A percentile compares a stretch with the other conserved stretches of the same genome.
These are phyloP conservation scores for Microcyclospora tardicrescens DNA, from an alignment of 2,329 filamentous ascomycete genomes.

Conservation along the genomic window DNA sequence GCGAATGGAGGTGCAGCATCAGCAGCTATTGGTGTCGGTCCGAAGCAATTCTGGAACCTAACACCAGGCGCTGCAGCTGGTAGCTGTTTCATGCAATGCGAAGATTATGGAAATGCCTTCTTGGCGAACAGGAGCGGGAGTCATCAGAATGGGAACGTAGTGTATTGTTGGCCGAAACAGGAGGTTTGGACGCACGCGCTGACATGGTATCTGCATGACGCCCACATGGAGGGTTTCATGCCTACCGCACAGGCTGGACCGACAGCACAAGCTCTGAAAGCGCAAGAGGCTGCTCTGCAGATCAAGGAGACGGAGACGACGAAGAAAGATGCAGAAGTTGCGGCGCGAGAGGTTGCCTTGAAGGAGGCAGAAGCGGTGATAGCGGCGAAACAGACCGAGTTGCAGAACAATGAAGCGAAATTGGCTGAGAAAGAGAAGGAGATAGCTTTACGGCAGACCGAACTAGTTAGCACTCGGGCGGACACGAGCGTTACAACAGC, in stretches of 20 bases:
- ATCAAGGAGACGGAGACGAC: neutral
- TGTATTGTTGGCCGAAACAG: neutral
- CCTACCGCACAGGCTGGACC: neutral
- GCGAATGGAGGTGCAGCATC: neutral
- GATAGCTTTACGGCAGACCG: neutral
- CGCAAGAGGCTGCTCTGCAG: neutral
- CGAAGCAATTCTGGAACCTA: neutral
- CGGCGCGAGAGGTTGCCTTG: too few species aligned
- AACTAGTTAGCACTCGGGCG: too few species aligned
- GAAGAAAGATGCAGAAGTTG: too few species aligned
- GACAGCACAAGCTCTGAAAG: neutral
- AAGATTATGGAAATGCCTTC: neutral
- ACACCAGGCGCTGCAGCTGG: neutral
- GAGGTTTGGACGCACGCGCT: neutral
- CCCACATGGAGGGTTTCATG: neutral
- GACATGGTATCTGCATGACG: conserved; percentile 1
- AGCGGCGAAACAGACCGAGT: neutral
- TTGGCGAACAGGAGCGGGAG: neutral
- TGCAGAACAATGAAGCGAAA: neutral
- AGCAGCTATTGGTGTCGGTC: neutral
- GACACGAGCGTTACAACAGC: too few species aligned
- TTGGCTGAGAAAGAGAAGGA: neutral
- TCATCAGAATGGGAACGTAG: neutral
- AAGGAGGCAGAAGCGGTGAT: too few species aligned
- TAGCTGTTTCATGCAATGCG: neutral